Evolutionary conservation across 2,329 filamentous ascomycete genomes (phyloP), one percentile per base, ranked within the genome.

Genomic region (Diaporthe ampelina): DNA sequence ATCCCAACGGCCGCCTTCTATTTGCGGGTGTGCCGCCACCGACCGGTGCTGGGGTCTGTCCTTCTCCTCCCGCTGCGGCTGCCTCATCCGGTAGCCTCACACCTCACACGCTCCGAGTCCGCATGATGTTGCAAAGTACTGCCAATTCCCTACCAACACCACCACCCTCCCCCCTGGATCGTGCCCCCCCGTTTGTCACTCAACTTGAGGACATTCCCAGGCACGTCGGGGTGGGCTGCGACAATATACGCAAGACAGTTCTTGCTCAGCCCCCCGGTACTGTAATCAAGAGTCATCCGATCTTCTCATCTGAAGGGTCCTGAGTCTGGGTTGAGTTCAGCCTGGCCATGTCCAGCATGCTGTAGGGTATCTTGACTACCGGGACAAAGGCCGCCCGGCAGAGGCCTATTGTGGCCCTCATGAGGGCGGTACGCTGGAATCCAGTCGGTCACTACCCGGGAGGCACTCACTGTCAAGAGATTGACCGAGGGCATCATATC

Each of bases 51-150:
- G 61, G 43, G 45, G 37, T 9, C 63, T 19, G 13, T 43, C 40
- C 29, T 15, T 19, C 40, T 17, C 1, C 21, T 52, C 21, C 63
- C 63, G 45, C 63, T 68, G 48, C 48, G 45, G 48, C 48, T 68
- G 63, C 63, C 63, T 68, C 63, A 68, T 68, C 48, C n/a, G 63
- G 63, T 54, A 54, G 63, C 19, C 63, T 17, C 40, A 19, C 40
- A 43, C 40, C 40, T 68, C 32, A 54, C 32, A 54, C 63, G 9
- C 63, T 43, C n/a, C 45, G 45, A 35, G 63, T 54, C 45, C 63
- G 63, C 63, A 68, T 68, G 63, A 68, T 68, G 63, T 68, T 54
- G 63, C 48, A 68, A 54, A 68, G 63, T 68, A 13, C 21, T 37
- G 45, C 63, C 48, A 54, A 29, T 26, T 40, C 48, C 48, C 63